These are phyloP conservation scores for Brassica balearica DNA, from an alignment of 441 rosid species.

Conservation along the genomic window DNA sequence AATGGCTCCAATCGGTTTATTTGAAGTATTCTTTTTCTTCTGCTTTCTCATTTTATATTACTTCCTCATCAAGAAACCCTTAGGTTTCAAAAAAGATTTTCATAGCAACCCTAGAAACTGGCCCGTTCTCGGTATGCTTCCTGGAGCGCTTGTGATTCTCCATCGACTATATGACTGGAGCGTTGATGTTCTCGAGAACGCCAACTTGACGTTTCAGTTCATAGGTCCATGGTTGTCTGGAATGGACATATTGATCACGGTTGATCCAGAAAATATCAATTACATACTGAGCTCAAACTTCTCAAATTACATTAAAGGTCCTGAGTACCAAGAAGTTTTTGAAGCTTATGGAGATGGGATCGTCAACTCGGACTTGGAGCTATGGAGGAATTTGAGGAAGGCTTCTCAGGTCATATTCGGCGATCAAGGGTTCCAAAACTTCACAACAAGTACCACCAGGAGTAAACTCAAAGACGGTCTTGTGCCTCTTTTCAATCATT, in stretches of 20 bases:
- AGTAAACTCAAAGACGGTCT: slow-evolving; percentile 44
- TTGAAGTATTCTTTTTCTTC: too few species aligned
- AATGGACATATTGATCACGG: slow-evolving; percentile 42
- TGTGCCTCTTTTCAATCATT: slow-evolving; percentile 42
- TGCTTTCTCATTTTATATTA: too few species aligned
- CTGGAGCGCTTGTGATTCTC: slow-evolving; percentile 29
- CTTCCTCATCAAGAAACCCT: too few species aligned
- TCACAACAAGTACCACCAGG: slow-evolving; percentile 37
- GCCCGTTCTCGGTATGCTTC: slow-evolving; percentile 17
- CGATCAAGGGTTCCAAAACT: slow-evolving; percentile 38
- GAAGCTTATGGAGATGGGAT: slow-evolving; percentile 59
- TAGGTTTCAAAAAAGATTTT: too few species aligned
- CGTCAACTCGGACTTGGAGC: slow-evolving; percentile 46
- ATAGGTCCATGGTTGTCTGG: slow-evolving; percentile 40
- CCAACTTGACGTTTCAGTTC: slow-evolving; percentile 28
- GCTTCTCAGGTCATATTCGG: slow-evolving; percentile 39
- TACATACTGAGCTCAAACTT: slow-evolving; percentile 43
- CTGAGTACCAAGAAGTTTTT: slow-evolving; percentile 31
- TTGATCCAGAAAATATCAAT: slow-evolving; percentile 49
- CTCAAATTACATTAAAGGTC: slow-evolving; percentile 26
- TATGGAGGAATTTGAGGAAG: slow-evolving; percentile 51
- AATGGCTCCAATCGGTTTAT: too few species aligned
- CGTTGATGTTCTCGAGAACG: slow-evolving; percentile 19
- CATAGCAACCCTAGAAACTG: too few species aligned
- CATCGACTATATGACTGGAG: slow-evolving; percentile 34